Conservation (phyloP, 345 rosid species). For the Ricinus communis region DNA sequence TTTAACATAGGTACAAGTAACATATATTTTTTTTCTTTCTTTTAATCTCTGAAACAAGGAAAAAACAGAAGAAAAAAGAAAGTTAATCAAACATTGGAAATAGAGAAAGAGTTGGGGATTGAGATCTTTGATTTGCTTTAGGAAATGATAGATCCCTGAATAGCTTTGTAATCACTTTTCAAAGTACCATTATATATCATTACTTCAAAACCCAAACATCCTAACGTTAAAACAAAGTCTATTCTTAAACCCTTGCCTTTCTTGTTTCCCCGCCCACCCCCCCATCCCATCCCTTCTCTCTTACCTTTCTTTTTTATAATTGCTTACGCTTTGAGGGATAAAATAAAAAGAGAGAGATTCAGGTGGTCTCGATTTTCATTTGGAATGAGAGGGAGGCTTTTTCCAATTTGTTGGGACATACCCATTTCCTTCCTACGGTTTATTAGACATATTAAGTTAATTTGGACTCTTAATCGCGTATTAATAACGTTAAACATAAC, state of each 20-base stretch:
- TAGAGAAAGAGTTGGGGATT: slow-evolving; percentile 50
- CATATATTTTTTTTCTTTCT: too few species aligned
- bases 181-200: slow-evolving; percentile 6
- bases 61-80: slow-evolving; percentile 23
- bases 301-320: background rate
- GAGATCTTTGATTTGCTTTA: slow-evolving; percentile 41
- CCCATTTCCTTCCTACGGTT: too few species aligned
- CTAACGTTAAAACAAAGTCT: slow-evolving; percentile 25
- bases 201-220: slow-evolving; percentile 12
- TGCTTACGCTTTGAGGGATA: slow-evolving; percentile 5
- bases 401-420: too few species aligned
- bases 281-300: too few species aligned
- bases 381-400: background rate
- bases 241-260: slow-evolving; percentile 15
- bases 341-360: slow-evolving; percentile 10
- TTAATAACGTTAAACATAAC: too few species aligned
- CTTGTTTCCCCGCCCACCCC: too few species aligned
- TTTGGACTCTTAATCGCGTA: too few species aligned
- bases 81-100: slow-evolving; percentile 51
- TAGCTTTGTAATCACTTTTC: slow-evolving; percentile 51
- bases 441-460: too few species aligned
- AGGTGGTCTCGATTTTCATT: background rate
- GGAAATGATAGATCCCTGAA: slow-evolving; percentile 31
- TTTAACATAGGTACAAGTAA: slow-evolving; percentile 28
- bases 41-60: slow-evolving; percentile 14